Evolutionary conservation across 768 basidiomycete genomes (phyloP).

Genomic region (Mycena pura): DNA sequence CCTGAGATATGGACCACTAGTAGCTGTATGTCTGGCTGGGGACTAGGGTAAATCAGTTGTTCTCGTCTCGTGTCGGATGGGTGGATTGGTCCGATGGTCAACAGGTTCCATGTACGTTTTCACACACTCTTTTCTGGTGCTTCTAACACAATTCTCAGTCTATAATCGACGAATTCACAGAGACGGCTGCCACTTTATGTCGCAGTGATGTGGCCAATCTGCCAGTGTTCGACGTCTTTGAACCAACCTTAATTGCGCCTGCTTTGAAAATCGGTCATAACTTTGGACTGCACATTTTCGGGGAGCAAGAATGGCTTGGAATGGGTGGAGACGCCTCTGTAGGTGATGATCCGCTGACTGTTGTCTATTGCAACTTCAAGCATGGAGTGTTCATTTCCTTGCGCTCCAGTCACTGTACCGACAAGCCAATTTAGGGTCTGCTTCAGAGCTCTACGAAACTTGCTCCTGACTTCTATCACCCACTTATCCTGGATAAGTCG

Average conservation of each 20-base stretch:
- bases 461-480: background rate
- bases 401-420: background rate
- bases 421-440: background rate
- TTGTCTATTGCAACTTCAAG: background rate
- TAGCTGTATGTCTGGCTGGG: slow-evolving; percentile 35
- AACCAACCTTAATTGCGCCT: slow-evolving; percentile 6
- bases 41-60: slow-evolving; percentile 21
- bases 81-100: slow-evolving; percentile 14
- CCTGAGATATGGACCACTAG: slow-evolving; percentile 19
- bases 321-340: background rate
- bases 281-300: background rate
- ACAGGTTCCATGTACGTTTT: slow-evolving; percentile 21
- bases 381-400: background rate
- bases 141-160: too few relatives aligned
- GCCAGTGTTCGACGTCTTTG: slow-evolving; percentile 22
- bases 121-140: too few relatives aligned
- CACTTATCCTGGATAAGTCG: background rate
- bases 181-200: too few relatives aligned
- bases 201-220: too few relatives aligned
- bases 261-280: background rate
- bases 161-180: too few relatives aligned
- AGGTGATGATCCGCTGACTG: background rate
- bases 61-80: slow-evolving; percentile 3
- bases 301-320: background rate
- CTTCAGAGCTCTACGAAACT: background rate